A percentile compares a stretch with the other conserved stretches of the same genome.
Evolutionary conservation across 768 basidiomycete species (phyloP).

Genomic region (Hygrophoropsis aurantiaca): DNA sequence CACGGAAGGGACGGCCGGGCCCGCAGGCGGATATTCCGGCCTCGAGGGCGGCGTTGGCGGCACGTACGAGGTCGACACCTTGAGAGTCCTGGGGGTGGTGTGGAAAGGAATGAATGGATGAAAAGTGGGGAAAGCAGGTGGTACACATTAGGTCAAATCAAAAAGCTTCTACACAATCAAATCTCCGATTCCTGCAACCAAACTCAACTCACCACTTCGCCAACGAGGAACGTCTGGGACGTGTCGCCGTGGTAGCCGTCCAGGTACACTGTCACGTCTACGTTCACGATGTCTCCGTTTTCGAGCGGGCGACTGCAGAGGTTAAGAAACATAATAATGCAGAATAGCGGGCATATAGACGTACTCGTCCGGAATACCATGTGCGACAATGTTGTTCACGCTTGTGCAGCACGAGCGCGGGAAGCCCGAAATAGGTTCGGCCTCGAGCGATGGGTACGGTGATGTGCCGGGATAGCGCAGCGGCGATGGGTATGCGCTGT

Average conservation of each 20-base stretch:
- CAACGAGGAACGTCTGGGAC: conserved; percentile 79
- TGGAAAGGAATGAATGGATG: neutral
- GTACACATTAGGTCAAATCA: neutral
- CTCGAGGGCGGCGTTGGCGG: conserved; percentile 64
- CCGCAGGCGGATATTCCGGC: conserved; percentile 75
- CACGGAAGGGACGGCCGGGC: conserved; percentile 65
- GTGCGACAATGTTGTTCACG: conserved; percentile 82
- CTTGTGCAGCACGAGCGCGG: conserved; percentile 59
- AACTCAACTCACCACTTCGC: conserved; percentile 66
- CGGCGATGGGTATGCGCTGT: conserved; percentile 85
- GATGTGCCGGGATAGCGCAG: conserved; percentile 66
- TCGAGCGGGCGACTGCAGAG: conserved; percentile 69
- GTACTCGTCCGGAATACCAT: conserved; percentile 91
- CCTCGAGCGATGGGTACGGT: no score
- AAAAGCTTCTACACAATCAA: neutral
- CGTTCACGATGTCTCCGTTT: conserved; percentile 83
- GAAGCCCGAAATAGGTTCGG: conserved; percentile 26
- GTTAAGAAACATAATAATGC: conserved; percentile 7
- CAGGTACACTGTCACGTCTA: conserved; percentile 85
- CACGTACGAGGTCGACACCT: conserved; percentile 62
- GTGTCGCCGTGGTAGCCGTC: conserved; percentile 90
- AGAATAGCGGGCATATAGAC: conserved; percentile 14
- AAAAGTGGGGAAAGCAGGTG: neutral
- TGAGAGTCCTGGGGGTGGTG: conserved; percentile 54
- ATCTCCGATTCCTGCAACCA: no score